Percentiles rank a stretch among this genome's conserved stretches.
Conservation (phyloP, 495 filamentous ascomycete genomes). For the Astrothelium macrocarpum region DNA sequence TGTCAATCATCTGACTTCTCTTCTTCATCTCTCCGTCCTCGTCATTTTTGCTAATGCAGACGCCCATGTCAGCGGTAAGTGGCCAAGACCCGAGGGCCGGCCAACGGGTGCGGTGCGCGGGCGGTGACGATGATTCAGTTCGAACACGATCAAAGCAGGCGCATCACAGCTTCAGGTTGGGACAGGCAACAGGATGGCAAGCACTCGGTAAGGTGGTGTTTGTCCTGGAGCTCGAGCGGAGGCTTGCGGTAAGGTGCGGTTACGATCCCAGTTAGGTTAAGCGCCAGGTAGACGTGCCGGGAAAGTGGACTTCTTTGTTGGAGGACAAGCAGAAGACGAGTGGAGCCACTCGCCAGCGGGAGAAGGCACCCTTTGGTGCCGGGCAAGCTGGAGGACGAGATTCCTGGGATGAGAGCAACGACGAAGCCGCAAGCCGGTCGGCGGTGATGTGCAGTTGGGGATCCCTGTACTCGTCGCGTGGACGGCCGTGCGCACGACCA, state of each 20-base stretch:
- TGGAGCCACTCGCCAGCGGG: conserved; percentile 1
- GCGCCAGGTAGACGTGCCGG: not conserved
- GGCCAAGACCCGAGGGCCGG: conserved; percentile 8
- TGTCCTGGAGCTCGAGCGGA: conserved; percentile 4
- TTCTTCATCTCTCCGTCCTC: conserved; percentile 87
- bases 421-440: not conserved
- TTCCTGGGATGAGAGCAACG: not conserved
- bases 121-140: conserved; percentile 1
- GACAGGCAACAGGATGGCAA: not conserved
- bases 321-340: not conserved
- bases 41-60: conserved; percentile 67
- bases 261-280: not conserved
- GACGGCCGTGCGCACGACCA: not conserved
- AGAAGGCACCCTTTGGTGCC: not conserved
- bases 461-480: conserved; percentile 5
- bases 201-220: not conserved
- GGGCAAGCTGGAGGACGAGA: not conserved
- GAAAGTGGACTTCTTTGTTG: not conserved
- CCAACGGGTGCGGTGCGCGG: conserved; percentile 6
- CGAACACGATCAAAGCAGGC: not conserved
- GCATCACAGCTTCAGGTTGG: not conserved
- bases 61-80: conserved; percentile 59
- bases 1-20: conserved; percentile 86
- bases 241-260: conserved; percentile 6
- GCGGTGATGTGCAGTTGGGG: conserved; percentile 5